A percentile compares a stretch with the other conserved stretches of the same genome.
Conservation (phyloP, 768 basidiomycete genomes). For the Leccinum subtestaceum region DNA sequence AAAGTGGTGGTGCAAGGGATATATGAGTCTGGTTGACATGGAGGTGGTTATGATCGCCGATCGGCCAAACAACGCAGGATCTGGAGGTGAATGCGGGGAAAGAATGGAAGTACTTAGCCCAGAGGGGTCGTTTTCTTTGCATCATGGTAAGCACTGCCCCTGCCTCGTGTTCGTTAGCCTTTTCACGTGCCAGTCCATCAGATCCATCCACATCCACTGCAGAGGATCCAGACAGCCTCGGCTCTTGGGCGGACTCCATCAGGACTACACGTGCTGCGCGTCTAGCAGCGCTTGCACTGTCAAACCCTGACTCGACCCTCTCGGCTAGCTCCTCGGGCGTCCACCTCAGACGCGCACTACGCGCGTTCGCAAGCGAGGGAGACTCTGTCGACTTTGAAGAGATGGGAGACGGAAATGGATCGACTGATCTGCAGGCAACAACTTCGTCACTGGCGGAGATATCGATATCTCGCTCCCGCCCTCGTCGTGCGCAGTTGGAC, state of each 20-base stretch:
- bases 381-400: constrained; percentile 39
- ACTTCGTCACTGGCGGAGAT: background rate
- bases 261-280: constrained; percentile 67
- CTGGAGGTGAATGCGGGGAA: constrained; percentile 41
- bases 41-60: constrained; percentile 60
- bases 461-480: constrained; percentile 2
- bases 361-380: constrained; percentile 60
- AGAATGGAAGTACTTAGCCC: constrained; percentile 76
- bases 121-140: constrained; percentile 71
- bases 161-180: background rate
- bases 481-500: constrained; percentile 28
- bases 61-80: constrained; percentile 20
- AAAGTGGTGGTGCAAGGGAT: constrained; percentile 71
- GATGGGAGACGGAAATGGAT: constrained; percentile 36
- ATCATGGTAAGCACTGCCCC: constrained; percentile 49
- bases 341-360: constrained; percentile 69
- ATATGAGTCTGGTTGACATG: constrained; percentile 66
- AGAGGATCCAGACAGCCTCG: constrained; percentile 27
- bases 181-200: background rate
- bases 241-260: constrained; percentile 66
- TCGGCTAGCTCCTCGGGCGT: constrained; percentile 74
- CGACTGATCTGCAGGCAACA: background rate
- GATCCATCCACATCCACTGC: constrained; percentile 2
- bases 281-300: constrained; percentile 68
- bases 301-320: constrained; percentile 76